A percentile compares a stretch with the other conserved stretches of the same genome.
Evolutionary conservation across 2,329 filamentous ascomycete species (phyloP).

Genomic region (Fusarium sp.): DNA sequence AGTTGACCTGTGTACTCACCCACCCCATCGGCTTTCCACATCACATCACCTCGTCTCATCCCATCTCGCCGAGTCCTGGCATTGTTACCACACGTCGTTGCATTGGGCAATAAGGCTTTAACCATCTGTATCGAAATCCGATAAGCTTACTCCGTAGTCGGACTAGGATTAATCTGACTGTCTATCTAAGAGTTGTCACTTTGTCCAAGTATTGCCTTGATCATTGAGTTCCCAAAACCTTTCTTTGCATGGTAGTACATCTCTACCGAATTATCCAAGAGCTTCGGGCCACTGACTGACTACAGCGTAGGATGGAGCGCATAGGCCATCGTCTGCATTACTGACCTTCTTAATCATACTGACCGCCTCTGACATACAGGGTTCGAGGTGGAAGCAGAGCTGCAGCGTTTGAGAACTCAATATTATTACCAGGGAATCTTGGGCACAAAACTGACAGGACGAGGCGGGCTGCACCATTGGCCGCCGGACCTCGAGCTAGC

Average conservation of each 20-base stretch:
- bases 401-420: constrained; percentile 24
- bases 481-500: constrained; percentile 1
- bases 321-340: background rate
- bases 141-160: background rate
- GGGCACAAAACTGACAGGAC: constrained; percentile 8
- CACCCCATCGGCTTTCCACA: background rate
- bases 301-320: background rate
- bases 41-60: background rate
- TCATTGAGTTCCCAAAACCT: background rate
- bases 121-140: background rate
- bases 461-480: constrained; percentile 36
- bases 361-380: constrained; percentile 24
- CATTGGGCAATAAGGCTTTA: background rate
- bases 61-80: background rate
- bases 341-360: constrained; percentile 11
- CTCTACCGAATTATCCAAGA: background rate
- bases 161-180: background rate
- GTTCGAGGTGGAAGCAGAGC: constrained; percentile 21
- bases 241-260: background rate
- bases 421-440: background rate
- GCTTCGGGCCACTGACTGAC: constrained; percentile 1
- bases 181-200: background rate
- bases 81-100: background rate
- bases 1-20: constrained; percentile 7
- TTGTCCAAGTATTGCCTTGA: background rate